Evolutionary conservation across 208 protist genomes (phyloP).

Genomic region (Acanthamoeba sp.): DNA sequence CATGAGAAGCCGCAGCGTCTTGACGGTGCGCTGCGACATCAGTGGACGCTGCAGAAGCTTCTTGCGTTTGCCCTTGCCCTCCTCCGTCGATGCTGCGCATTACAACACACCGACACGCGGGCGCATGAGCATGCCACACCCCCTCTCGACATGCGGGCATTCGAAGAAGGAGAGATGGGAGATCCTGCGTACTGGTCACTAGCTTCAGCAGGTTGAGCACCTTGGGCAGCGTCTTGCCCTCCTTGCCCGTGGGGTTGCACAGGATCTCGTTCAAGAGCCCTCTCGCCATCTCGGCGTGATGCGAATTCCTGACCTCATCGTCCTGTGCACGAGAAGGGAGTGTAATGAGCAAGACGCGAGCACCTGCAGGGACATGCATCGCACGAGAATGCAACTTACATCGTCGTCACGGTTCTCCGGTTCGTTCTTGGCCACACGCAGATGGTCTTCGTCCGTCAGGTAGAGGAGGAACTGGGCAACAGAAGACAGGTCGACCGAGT

Average conservation of each 20-base stretch:
- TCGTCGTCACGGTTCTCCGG: background rate
- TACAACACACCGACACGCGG: background rate
- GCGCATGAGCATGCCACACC: background rate
- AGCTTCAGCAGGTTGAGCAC: slow-evolving; percentile 29
- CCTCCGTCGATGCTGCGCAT: background rate
- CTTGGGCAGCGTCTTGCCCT: slow-evolving; percentile 38
- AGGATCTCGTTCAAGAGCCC: slow-evolving; percentile 34
- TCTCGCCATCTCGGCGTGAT: background rate
- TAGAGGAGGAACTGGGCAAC: slow-evolving; percentile 39
- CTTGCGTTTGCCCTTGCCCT: background rate
- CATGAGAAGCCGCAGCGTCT: background rate
- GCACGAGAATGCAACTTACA: background rate
- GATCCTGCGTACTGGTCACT: background rate
- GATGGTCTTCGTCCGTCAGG: slow-evolving; percentile 1
- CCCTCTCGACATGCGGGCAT: too few relatives aligned
- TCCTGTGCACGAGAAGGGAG: too few relatives aligned
- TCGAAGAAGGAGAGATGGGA: background rate
- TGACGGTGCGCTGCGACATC: background rate
- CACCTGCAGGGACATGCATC: background rate
- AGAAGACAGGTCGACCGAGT: background rate
- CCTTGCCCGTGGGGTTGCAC: slow-evolving; percentile 2
- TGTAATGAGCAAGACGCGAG: too few relatives aligned
- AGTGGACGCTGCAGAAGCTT: background rate
- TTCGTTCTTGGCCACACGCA: background rate
- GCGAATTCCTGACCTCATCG: background rate